Evolutionary conservation across 176 grass and related monocot genomes (phyloP), one percentile per base, ranked within the genome.

Genomic region (Elaeis guineensis): DNA sequence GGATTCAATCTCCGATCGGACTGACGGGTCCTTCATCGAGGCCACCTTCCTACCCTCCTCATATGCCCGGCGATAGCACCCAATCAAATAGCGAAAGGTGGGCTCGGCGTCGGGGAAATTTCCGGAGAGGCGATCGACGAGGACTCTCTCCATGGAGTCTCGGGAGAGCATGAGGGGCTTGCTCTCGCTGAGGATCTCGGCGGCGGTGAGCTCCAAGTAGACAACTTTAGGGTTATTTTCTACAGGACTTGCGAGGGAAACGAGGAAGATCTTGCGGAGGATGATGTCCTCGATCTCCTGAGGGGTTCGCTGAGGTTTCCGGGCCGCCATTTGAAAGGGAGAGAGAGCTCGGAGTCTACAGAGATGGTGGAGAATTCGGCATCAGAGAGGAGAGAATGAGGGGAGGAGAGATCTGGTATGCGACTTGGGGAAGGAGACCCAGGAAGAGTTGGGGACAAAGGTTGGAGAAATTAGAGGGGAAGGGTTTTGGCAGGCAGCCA

Each of bases 251-350:
- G 72, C 54, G 75, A 97, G 87, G 62, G 84, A 62, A 73, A 97
- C 84, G 87, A 91, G 87, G 52, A 97, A 79, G 75, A 97, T 89
- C 82, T 97, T 97, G 55, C 93, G 93, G 66, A 91, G 87, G 78
- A 97, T 97, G 65, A 97, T 91, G 78, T 97, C 93, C 78, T 91
- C 87, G 55, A 97, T 83, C 81, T 97, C 93, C 50, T 77, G 81
- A 0, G 83, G 78, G 5, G 87, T 76, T 66, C 93, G 83, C 75
- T 97, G 92, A 21, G 75, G 81, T 49, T 80, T 89, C 22, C 65
- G 22, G 4, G 69, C 21, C 58, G 87, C 55, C 60, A 77, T 61
- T 24, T 69, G 61, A 66, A 64, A 70, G 55, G 21, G 54, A 52
- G 54, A 52, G 66, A 18, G 53, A 11, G 22, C 32, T 35, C 7